Conservation (phyloP, 139 green algal genomes). For the Parachlorella kessleri region DNA sequence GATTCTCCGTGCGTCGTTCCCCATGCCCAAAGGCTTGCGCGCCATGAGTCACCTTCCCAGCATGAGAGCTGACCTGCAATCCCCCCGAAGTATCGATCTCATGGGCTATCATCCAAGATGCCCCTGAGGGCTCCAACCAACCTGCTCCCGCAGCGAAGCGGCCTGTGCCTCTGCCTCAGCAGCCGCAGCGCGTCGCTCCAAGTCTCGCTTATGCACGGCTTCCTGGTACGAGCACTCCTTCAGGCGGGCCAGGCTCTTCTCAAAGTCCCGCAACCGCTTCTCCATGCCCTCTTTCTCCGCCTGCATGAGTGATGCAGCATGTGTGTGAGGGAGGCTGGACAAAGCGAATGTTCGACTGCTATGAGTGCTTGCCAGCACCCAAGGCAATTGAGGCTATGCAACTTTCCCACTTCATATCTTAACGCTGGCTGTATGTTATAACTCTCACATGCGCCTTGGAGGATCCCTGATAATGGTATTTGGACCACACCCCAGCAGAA, state of each 20-base stretch:
- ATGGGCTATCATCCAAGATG: neutral
- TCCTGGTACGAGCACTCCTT: neutral
- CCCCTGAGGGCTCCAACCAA: neutral
- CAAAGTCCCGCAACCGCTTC: neutral
- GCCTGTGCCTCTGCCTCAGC: constrained; percentile 4
- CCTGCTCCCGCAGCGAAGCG: constrained; percentile 5
- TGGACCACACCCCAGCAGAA: neutral
- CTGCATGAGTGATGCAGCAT: neutral
- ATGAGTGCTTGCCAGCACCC: no score
- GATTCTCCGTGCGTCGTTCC: no score
- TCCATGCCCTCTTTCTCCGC: constrained; percentile 13
- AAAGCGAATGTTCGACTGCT: neutral
- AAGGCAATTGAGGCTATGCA: no score
- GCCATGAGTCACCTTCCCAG: no score
- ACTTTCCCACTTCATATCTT: no score
- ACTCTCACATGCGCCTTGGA: no score
- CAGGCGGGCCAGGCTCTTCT: neutral
- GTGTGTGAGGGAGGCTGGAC: neutral
- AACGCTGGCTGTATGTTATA: no score
- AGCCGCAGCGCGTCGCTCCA: neutral
- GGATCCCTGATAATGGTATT: neutral
- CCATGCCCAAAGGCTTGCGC: no score
- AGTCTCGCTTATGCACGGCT: neutral
- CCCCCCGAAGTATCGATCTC: no score
- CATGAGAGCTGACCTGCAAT: no score